Conservation (phyloP, 371 early-diverging fungal genomes). For the Blakeslea trispora region DNA sequence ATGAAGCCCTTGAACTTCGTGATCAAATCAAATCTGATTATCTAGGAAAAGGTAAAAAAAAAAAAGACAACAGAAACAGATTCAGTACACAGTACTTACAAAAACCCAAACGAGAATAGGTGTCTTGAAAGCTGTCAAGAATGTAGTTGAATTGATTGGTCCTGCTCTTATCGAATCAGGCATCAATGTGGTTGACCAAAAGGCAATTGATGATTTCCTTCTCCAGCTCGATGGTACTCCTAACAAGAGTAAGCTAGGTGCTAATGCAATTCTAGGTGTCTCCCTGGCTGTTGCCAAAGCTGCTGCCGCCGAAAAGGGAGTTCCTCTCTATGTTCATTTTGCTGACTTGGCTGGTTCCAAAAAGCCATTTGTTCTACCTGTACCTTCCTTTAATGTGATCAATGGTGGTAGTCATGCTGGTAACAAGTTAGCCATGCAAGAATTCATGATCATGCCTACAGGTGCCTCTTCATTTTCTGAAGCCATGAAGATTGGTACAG, state of each 20-base stretch:
- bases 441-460: slow-evolving; percentile 99
- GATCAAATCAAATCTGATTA: slow-evolving; percentile 86
- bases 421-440: slow-evolving; percentile 99
- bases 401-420: slow-evolving; percentile 99
- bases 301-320: slow-evolving; percentile 90
- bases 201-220: slow-evolving; percentile 90
- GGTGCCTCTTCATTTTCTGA: slow-evolving; percentile 92
- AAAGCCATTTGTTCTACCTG: slow-evolving; percentile 90
- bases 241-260: slow-evolving; percentile 96
- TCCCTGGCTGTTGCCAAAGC: slow-evolving; percentile 96
- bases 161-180: slow-evolving; percentile 76
- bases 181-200: slow-evolving; percentile 83
- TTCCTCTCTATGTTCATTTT: slow-evolving; percentile 92
- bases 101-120: slow-evolving; percentile 42
- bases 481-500: slow-evolving; percentile 97
- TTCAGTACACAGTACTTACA: too few relatives aligned
- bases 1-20: slow-evolving; percentile 98
- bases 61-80: not conserved
- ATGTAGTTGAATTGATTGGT: slow-evolving; percentile 88
- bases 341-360: slow-evolving; percentile 82
- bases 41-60: slow-evolving; percentile 88
- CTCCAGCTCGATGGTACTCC: slow-evolving; percentile 91
- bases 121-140: slow-evolving; percentile 91
- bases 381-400: slow-evolving; percentile 99
- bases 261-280: slow-evolving; percentile 98